Percentiles rank a stretch among this genome's conserved stretches.
Conservation (phyloP, 2,329 filamentous ascomycete species). For the Clonostachys rhizophaga region DNA sequence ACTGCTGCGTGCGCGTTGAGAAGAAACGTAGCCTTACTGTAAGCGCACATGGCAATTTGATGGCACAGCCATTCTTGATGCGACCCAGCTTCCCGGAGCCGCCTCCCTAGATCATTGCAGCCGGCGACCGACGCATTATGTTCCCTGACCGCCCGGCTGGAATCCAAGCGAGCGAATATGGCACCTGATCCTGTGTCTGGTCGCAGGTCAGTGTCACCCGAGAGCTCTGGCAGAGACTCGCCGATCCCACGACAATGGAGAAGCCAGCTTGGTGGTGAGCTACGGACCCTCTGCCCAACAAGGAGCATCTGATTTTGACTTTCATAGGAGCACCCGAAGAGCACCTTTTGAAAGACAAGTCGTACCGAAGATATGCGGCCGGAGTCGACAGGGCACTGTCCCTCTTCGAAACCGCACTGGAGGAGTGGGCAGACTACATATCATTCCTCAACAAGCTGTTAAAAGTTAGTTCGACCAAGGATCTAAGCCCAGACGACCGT, state of each 20-base stretch:
- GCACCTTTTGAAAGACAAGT: conserved; percentile 53
- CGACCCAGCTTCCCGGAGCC: no score
- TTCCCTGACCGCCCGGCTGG: conserved; percentile 8
- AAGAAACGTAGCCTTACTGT: conserved; percentile 15
- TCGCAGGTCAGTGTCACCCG: conserved; percentile 64
- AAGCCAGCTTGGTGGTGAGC: conserved; percentile 65
- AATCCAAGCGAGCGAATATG: conserved; percentile 39
- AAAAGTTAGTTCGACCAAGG: conserved; percentile 52
- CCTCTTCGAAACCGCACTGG: conserved; percentile 86
- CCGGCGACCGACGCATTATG: conserved; percentile 8
- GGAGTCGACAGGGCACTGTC: conserved; percentile 83
- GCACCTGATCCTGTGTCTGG: conserved; percentile 55
- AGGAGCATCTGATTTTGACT: conserved; percentile 6
- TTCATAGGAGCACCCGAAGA: conserved; percentile 37
- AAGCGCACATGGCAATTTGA: not conserved
- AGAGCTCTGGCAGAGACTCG: conserved; percentile 78
- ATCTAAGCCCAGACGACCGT: not conserved
- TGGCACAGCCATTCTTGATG: no score
- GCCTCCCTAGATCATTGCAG: no score
- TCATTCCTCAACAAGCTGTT: conserved; percentile 88
- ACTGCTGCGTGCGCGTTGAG: no score
- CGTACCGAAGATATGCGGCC: conserved; percentile 83
- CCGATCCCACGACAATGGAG: conserved; percentile 73
- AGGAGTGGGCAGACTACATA: conserved; percentile 99
- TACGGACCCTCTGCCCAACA: not conserved